phyloP scores from a whole-genome alignment of 1,284 basidiomycete species.

The Trichosporon sp. region DNA sequence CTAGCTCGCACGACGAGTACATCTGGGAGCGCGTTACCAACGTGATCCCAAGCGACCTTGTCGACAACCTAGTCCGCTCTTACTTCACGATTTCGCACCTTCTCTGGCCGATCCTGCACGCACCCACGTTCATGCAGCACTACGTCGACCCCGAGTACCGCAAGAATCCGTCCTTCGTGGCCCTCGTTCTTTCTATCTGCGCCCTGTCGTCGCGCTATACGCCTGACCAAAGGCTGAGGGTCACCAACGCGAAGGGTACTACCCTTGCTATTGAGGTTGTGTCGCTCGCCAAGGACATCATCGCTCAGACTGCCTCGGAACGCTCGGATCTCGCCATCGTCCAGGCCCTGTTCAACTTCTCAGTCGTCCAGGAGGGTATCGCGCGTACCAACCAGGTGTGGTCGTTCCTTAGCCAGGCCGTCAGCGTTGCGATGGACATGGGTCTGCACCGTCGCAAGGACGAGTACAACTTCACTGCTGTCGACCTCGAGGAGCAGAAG shows the following conservation, averaged over 20 bases:
- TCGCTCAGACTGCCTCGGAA: conserved; percentile 33
- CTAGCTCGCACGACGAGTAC: conserved; percentile 30
- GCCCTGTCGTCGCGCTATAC: conserved; percentile 44
- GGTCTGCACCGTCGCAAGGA: conserved; percentile 43
- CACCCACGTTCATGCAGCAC: conserved; percentile 42
- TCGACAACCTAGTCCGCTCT: conserved; percentile 37
- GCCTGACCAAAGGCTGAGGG: conserved; percentile 35
- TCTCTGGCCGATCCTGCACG: conserved; percentile 45
- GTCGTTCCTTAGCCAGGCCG: conserved; percentile 39
- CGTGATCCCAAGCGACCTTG: conserved; percentile 37
- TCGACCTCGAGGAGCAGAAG: conserved; percentile 44
- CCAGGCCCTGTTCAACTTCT: conserved; percentile 44
- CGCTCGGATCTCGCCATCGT: conserved; percentile 39
- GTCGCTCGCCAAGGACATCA: conserved; percentile 34
- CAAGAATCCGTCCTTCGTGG: conserved; percentile 42
- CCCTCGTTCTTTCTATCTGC: conserved; percentile 42
- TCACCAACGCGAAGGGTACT: conserved; percentile 25
- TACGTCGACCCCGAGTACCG: conserved; percentile 34
- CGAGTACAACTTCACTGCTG: conserved; percentile 40
- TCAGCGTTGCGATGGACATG: conserved; percentile 43
- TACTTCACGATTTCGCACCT: conserved; percentile 47
- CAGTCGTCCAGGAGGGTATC: conserved; percentile 44
- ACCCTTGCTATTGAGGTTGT: conserved; percentile 32
- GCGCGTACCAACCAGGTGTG: conserved; percentile 39
- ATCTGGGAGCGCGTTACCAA: conserved; percentile 38